Evolutionary conservation across 441 rosid genomes (phyloP).

Genomic region (Lagerstroemia fauriei): DNA sequence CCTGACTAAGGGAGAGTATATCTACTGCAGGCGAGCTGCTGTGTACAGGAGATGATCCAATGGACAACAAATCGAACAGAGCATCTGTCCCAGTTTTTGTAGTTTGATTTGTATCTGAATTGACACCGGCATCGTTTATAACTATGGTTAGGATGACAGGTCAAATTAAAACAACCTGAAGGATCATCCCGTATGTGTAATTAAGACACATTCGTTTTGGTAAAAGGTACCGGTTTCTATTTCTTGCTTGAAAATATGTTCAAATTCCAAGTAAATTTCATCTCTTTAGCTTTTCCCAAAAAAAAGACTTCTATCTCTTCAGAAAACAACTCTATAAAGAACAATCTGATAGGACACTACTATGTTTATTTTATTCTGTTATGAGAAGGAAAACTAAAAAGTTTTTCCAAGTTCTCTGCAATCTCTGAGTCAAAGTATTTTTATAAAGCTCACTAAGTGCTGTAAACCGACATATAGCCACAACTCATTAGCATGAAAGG

Average conservation of each 20-base stretch:
- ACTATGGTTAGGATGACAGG: background rate
- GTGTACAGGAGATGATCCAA: constrained; percentile 67
- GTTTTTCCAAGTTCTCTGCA: background rate
- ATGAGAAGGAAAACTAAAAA: background rate
- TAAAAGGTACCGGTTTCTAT: background rate
- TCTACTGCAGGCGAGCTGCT: constrained; percentile 54
- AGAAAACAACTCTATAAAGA: background rate
- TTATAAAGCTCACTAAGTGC: background rate
- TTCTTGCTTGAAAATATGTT: background rate
- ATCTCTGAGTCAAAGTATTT: background rate
- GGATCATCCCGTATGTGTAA: too few relatives aligned
- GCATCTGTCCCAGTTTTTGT: constrained; percentile 74
- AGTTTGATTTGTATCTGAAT: constrained; percentile 59
- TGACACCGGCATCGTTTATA: constrained; percentile 12
- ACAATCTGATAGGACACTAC: background rate
- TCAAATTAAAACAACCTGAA: background rate
- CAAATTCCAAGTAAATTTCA: background rate
- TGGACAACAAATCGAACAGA: constrained; percentile 80
- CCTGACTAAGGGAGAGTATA: constrained; percentile 54
- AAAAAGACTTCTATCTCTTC: background rate
- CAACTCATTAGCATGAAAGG: background rate
- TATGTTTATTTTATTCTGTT: background rate
- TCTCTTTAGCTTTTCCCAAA: background rate
- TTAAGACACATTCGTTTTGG: background rate
- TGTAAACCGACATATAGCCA: background rate